These are phyloP conservation scores for Carpinus viminea DNA, from an alignment of 306 rosid species.

Conservation along the genomic window DNA sequence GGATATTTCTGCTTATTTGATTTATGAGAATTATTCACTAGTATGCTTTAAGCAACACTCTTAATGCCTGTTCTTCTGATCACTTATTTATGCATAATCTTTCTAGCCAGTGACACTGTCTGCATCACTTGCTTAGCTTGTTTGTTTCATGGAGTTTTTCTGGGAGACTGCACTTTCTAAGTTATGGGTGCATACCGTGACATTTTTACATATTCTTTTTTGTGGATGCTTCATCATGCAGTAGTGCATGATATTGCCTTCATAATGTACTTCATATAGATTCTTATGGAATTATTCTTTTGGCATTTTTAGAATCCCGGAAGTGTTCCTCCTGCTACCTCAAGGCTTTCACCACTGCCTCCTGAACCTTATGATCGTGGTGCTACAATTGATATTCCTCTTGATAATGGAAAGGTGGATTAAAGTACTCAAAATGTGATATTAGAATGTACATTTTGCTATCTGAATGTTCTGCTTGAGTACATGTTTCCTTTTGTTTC, in stretches of 20 bases:
- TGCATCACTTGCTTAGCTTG: background rate
- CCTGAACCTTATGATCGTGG: conserved; percentile 81
- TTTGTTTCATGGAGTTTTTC: background rate
- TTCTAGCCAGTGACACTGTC: background rate
- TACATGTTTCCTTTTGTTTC: conserved; percentile 11
- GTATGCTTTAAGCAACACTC: background rate
- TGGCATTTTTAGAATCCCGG: conserved; percentile 51
- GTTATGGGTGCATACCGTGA: background rate
- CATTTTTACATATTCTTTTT: background rate
- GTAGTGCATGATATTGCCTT: background rate
- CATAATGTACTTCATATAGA: background rate
- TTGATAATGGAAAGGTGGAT: conserved; percentile 56
- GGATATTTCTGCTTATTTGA: background rate
- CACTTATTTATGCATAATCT: background rate
- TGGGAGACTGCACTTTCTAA: background rate
- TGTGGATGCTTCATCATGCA: background rate
- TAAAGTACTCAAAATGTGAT: conserved; percentile 25
- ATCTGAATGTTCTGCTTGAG: conserved; percentile 19
- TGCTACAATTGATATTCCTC: conserved; percentile 73
- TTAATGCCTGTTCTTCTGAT: background rate
- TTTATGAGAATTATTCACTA: background rate
- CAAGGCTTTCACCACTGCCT: conserved; percentile 78
- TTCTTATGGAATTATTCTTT: conserved; percentile 6
- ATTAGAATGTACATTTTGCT: conserved; percentile 16
- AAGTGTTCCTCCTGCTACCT: conserved; percentile 57